Percentiles rank a stretch among this genome's conserved stretches.
Conservation (phyloP, 805 yeast genomes). For the Nakazawaea pomicola region DNA sequence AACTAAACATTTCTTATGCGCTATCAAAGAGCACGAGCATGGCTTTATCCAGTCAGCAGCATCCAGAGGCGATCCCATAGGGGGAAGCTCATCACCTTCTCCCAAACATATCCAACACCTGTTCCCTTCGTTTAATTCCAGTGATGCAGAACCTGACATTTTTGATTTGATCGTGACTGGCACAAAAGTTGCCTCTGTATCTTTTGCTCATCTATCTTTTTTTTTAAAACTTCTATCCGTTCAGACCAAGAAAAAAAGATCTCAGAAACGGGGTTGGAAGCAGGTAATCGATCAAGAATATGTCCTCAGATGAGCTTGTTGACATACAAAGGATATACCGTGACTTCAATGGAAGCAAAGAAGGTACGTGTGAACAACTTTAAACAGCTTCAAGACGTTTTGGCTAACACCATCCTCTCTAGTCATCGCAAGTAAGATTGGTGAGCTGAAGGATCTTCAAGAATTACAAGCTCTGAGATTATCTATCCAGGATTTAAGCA, state of each 20-base stretch:
- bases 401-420: slow-evolving; percentile 48
- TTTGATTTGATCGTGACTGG: slow-evolving; percentile 49
- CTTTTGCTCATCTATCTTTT: slow-evolving; percentile 42
- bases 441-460: slow-evolving; percentile 58
- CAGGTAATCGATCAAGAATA: too few relatives aligned
- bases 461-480: slow-evolving; percentile 54
- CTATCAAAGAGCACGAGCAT: slow-evolving; percentile 38
- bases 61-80: slow-evolving; percentile 23
- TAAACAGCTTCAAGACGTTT: slow-evolving; percentile 58
- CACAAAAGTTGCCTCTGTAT: slow-evolving; percentile 51
- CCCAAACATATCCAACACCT: slow-evolving; percentile 26
- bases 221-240: neutral
- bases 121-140: slow-evolving; percentile 29
- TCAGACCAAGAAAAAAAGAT: too few relatives aligned
- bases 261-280: too few relatives aligned
- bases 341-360: slow-evolving; percentile 16
- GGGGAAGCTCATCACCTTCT: slow-evolving; percentile 26
- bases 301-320: slow-evolving; percentile 39
- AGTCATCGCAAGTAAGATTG: slow-evolving; percentile 48
- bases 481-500: slow-evolving; percentile 54
- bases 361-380: slow-evolving; percentile 31
- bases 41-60: slow-evolving; percentile 39
- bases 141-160: slow-evolving; percentile 61
- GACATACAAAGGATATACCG: slow-evolving; percentile 51
- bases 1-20: slow-evolving; percentile 39